Conservation (phyloP, 768 basidiomycete genomes). For the Rhizopogon salebrosus region DNA sequence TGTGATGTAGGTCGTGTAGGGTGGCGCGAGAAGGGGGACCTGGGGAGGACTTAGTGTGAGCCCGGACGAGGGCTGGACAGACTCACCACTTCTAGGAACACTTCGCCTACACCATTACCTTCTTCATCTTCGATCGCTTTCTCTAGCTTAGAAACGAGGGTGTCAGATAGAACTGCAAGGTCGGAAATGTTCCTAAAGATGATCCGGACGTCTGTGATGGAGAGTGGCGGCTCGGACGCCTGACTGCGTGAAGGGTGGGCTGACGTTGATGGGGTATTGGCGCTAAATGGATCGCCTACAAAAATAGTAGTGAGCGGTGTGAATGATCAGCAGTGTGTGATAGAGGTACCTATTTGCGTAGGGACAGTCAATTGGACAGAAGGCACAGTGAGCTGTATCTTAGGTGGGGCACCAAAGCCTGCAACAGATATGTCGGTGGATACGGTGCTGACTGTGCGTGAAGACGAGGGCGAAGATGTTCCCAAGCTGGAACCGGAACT, state of each 20-base stretch:
- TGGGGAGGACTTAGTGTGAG: conserved; percentile 19
- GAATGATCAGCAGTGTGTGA: conserved; percentile 41
- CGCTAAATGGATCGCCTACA: conserved; percentile 20
- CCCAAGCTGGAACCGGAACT: conserved; percentile 17
- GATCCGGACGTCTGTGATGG: conserved; percentile 58
- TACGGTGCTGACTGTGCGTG: conserved; percentile 43
- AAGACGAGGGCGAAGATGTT: conserved; percentile 33
- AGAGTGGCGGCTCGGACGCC: conserved; percentile 49
- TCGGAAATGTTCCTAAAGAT: conserved; percentile 78
- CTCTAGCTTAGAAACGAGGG: conserved; percentile 60
- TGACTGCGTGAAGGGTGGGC: neutral
- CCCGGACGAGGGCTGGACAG: conserved; percentile 2
- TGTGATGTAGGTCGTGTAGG: conserved; percentile 79
- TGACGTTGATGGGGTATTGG: conserved; percentile 2
- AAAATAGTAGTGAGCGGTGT: conserved; percentile 8
- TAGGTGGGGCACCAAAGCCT: conserved; percentile 8
- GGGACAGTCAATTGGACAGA: neutral
- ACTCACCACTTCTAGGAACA: conserved; percentile 69
- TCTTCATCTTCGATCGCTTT: conserved; percentile 60
- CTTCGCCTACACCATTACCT: conserved; percentile 62
- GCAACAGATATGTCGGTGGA: conserved; percentile 38
- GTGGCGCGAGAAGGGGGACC: conserved; percentile 66
- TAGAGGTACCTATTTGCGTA: neutral
- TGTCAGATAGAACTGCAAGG: conserved; percentile 66
- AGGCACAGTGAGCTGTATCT: neutral